Base-by-base conservation (phyloP, 2,329 filamentous ascomycete genomes). In the Diaporthe sp. region DNA sequence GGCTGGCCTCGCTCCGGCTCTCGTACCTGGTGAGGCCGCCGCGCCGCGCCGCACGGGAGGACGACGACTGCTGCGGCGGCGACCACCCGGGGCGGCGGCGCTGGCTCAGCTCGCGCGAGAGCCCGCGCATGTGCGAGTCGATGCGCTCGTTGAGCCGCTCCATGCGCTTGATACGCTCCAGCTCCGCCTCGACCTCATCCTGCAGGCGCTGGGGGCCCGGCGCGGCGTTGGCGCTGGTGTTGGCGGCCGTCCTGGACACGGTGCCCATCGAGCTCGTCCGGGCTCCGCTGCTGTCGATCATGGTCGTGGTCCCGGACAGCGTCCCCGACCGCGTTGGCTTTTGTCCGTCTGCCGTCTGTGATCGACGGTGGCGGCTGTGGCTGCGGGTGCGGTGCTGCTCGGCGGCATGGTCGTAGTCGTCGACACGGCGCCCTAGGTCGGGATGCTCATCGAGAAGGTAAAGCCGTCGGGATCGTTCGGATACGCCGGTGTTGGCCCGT, bases 391-490 rank as follows among this genome's bases (percentile, higher is more conserved):
- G 62, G 5, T 10, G 44, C 37, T 46, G 53, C n/a, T 72, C 61
- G 53, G 22, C 39, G 46, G 37, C 39, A 22, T 42, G 28, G 28
- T 60, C 53, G 39, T 31, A 28, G 44, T 46, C 17, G 37, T 53
- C 34, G n/a, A 15, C 42, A 28, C 25, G 51, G 19, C 28, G 42
- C 22, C 60, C 68, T 3, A 46, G 74, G 39, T 44, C 74, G 31
- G 51, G 70, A 22, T 37, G 61, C 44, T 31, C 72, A 28, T 76
- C 73, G 25, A 53, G 73, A 13, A 72, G 46, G 60, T 76, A 71
- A 19, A 73, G 70, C 1, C 73, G 73, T 39, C 73, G 51, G 17
- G 68, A 71, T 10, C 61, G 60, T 19, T 62, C 61, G 13, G 73
- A 53, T 5, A 61, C 51, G 34, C 61, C 49, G 25, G 72, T 72